Percentiles rank a stretch among this genome's conserved stretches.
Conservation (phyloP, 257 asterid species). For the Rauvolfia tetraphylla region DNA sequence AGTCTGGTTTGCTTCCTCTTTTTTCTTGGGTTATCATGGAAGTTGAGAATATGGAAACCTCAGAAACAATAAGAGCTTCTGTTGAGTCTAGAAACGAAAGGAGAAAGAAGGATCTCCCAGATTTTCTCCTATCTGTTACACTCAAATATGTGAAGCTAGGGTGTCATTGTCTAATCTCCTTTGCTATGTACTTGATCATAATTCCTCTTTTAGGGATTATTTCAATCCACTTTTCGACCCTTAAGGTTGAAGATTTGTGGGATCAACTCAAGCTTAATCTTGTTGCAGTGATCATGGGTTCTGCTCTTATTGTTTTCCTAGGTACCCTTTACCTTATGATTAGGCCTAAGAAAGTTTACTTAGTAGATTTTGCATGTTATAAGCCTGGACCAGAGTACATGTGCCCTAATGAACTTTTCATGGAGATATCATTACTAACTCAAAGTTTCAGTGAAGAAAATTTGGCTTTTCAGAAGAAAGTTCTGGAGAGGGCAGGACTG, state of each 20-base stretch:
- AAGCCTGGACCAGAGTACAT: conserved; percentile 29
- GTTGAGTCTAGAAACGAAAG: neutral
- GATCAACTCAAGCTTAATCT: conserved; percentile 23
- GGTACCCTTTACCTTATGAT: conserved; percentile 26
- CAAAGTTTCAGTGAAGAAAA: conserved; percentile 11
- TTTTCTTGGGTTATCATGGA: too few relatives aligned
- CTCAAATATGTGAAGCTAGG: conserved; percentile 36
- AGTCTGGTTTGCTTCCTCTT: too few relatives aligned
- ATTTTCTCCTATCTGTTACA: conserved; percentile 18
- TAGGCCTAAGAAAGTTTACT: conserved; percentile 31
- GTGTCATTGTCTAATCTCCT: conserved; percentile 20
- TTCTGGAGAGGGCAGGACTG: conserved; percentile 23
- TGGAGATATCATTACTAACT: conserved; percentile 5
- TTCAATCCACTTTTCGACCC: conserved; percentile 19
- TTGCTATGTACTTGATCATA: conserved; percentile 18
- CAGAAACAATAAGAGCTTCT: neutral
- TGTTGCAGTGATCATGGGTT: conserved; percentile 7
- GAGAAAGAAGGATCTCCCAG: conserved; percentile 12
- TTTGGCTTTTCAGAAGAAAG: conserved; percentile 23
- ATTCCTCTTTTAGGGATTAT: conserved; percentile 7
- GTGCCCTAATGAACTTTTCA: conserved; percentile 9
- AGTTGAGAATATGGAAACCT: conserved; percentile 3
- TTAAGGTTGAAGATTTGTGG: conserved; percentile 21
- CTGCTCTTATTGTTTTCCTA: conserved; percentile 22
- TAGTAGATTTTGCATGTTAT: conserved; percentile 40